Evolutionary conservation across 352 stramenopile species (phyloP).

Genomic region (Phytophthora pini): DNA sequence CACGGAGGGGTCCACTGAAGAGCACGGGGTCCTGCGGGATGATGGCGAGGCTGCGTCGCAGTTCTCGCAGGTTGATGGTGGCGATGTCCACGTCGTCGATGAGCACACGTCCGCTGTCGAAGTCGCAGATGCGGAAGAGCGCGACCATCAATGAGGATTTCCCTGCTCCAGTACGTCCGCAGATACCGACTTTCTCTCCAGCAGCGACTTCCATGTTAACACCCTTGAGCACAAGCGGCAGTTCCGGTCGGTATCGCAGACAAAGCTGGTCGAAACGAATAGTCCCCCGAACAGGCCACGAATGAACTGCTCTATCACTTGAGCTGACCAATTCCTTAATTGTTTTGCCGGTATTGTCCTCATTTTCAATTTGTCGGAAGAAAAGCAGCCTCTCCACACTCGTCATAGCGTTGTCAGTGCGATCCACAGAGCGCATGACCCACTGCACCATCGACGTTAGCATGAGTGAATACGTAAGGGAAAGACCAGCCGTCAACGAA

Average conservation of each 20-base stretch:
- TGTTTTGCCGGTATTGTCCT: constrained; percentile 29
- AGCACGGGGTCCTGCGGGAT: constrained; percentile 88
- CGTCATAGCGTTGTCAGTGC: constrained; percentile 54
- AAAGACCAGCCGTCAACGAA: constrained; percentile 31
- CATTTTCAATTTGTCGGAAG: constrained; percentile 42
- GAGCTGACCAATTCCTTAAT: constrained; percentile 4
- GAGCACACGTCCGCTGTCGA: constrained; percentile 66
- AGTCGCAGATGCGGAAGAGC: constrained; percentile 49
- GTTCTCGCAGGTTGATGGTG: constrained; percentile 40
- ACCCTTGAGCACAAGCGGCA: constrained; percentile 44
- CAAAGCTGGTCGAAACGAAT: constrained; percentile 35
- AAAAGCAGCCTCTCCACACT: constrained; percentile 41
- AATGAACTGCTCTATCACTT: neutral
- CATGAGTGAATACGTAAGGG: constrained; percentile 45
- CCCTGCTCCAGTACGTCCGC: constrained; percentile 45
- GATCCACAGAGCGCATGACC: constrained; percentile 35
- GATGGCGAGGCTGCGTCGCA: constrained; percentile 42
- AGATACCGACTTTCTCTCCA: constrained; percentile 64
- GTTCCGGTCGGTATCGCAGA: constrained; percentile 46
- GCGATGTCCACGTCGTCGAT: constrained; percentile 89
- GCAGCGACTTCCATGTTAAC: constrained; percentile 42
- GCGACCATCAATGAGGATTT: constrained; percentile 49
- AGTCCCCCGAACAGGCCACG: constrained; percentile 35
- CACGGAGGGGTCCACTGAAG: constrained; percentile 88
- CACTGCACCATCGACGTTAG: constrained; percentile 53